Evolutionary conservation across 768 basidiomycete species (phyloP), one percentile per base, ranked within the genome.

Genomic region (Amanita pallidorosea): DNA sequence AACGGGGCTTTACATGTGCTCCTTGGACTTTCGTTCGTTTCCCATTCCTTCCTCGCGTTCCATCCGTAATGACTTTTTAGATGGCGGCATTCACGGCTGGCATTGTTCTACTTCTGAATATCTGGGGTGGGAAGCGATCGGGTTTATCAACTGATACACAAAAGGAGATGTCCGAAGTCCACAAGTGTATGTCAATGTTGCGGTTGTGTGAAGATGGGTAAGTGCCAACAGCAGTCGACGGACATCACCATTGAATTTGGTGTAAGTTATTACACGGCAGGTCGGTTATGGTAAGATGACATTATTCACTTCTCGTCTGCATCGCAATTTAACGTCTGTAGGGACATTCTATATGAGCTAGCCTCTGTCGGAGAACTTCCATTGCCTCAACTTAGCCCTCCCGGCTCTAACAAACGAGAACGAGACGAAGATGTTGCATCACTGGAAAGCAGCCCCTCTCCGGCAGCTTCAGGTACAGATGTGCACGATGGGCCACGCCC

Each of bases 311-410:
- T 13, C 25, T 36, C 27, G 7, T 34, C 67, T 73, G 29, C 67
- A 15, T 36, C 17, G 68, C 13, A 13, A 9, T 70, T 17, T 17
- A 7, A 47, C 25, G 23, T 47, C 18, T 41, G 9, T 53, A 85
- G 85, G 83, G 83, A 86, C 57, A 75, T 88, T 37, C 64, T 87
- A 17, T 85, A 79, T 55, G 83, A 88, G 55, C 68, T 88, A 1
- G 82, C 85, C 3, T 80, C 74, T 0, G 83, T 80, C 4, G 83
- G 85, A 2, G 82, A 86, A 20, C 69, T 87, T 0, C 85, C 83
- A 0, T 69, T 86, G 5, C 85, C 85, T 2, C 71, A 75, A 45
- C 59, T 71, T 0, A 79, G 75, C 47, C 78, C 80, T 0, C 66
- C 73, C 4, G 35, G 53, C 7, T 71, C 63, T 13, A 71, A 76